Base-by-base conservation (phyloP, 73 alveolate species). In the Effrenium voratum region DNA sequence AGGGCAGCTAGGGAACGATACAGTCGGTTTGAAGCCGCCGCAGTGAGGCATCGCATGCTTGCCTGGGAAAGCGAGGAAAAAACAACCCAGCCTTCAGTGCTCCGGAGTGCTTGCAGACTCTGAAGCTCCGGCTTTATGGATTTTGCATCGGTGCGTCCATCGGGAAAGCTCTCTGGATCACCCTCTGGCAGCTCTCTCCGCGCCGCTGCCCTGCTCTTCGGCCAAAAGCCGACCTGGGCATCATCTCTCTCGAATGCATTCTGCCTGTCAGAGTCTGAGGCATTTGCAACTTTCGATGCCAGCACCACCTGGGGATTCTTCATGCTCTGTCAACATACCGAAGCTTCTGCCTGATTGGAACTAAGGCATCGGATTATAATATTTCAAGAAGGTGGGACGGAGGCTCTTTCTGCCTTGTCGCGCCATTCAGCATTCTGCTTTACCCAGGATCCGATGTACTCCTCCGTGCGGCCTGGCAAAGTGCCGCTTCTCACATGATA, bases 31-130 rank as follows among this genome's bases (percentile, higher is more conserved):
- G 77, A 85, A 93, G 50, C 15, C 99, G 63, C 30, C 99, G 99
- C 34, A 93, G 87, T 28, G 99, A 93, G 16, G 99, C 99, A 34
- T 93, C 99, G 93, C 99, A 93, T n/a, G 99, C 99, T 52, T 77
- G 76, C 93, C 85, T 57, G 83, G 50, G 70, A 32, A 52, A n/a
- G 46, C 41, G 24, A 36, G 19, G 3, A 6, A 5, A 28, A 15
- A 28, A 5, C 15, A 34, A 15, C 47, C 19, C 34, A 30, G 44
- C 80, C 15, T 68, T 0, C 47, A 13, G 60, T 1, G 3, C 2
- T 82, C 26, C 22, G 59, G 40, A 24, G 57, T 24, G 12, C 59
- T 16, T 43, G 55, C 59, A 10, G 40, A 15, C 55, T 43, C 73
- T 41, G 12, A n/a, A 46, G 36, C 63, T 59, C 45, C n/a, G 32